phyloP scores from a whole-genome alignment of 192 early-diverging fungal species.

The Mortierella claussenii region DNA sequence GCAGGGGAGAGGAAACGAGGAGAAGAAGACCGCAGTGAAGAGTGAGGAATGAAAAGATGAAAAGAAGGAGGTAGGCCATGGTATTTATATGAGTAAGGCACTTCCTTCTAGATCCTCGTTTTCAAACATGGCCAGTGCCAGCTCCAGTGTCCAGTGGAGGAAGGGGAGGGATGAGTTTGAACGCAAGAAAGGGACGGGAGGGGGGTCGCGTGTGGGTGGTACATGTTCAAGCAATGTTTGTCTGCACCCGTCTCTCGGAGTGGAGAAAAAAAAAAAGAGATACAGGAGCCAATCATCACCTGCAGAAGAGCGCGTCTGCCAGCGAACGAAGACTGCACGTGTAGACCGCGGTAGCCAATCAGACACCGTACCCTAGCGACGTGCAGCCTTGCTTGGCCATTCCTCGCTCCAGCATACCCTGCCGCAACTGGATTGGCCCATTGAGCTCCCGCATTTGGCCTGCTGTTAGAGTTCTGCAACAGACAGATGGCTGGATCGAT shows the following conservation, averaged over 20 bases:
- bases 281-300: background rate
- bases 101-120: background rate
- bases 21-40: slow-evolving; percentile 10
- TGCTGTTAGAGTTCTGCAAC: too few relatives aligned
- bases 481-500: too few relatives aligned
- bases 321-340: slow-evolving; percentile 8
- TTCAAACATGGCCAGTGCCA: background rate
- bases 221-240: background rate
- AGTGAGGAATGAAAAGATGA: slow-evolving; percentile 12
- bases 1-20: slow-evolving; percentile 9
- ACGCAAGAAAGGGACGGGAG: background rate
- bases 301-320: background rate
- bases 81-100: slow-evolving; percentile 22
- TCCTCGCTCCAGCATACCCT: background rate
- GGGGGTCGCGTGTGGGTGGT: slow-evolving; percentile 21
- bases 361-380: background rate
- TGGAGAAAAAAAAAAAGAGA: background rate
- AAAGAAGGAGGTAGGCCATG: background rate
- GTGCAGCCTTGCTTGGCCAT: background rate
- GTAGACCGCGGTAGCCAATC: background rate
- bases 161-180: background rate
- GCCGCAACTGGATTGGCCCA: too few relatives aligned
- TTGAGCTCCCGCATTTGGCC: too few relatives aligned
- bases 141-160: background rate
- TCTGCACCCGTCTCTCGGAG: background rate